Evolutionary conservation across 2,329 filamentous ascomycete species (phyloP).

Genomic region (Aschersonia sp.): DNA sequence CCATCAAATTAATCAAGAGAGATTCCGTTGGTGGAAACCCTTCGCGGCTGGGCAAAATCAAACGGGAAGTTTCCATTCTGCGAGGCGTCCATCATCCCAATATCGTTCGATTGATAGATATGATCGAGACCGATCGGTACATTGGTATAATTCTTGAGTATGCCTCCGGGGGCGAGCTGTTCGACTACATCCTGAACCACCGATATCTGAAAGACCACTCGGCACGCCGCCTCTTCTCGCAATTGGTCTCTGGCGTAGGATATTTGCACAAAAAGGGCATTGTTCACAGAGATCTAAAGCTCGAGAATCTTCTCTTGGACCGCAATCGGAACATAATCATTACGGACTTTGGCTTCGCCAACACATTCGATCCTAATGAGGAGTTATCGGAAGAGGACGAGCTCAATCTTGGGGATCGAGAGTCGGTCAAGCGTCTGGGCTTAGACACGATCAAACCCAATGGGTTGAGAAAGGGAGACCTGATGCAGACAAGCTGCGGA

Average conservation of each 20-base stretch:
- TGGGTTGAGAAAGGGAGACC: slow-evolving; percentile 70
- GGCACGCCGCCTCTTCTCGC: slow-evolving; percentile 81
- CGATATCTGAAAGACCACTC: slow-evolving; percentile 90
- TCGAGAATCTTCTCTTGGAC: slow-evolving; percentile 90
- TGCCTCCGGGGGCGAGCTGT: slow-evolving; percentile 90
- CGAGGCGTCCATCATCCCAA: slow-evolving; percentile 83
- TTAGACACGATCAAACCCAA: slow-evolving; percentile 65
- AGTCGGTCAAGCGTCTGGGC: slow-evolving; percentile 76
- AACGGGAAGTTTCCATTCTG: slow-evolving; percentile 89
- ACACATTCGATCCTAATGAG: slow-evolving; percentile 83
- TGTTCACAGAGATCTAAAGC: slow-evolving; percentile 89
- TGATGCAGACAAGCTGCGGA: slow-evolving; percentile 98
- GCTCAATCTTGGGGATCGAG: slow-evolving; percentile 69
- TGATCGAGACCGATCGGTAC: slow-evolving; percentile 93
- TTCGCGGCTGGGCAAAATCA: slow-evolving; percentile 84
- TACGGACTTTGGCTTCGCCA: slow-evolving; percentile 97
- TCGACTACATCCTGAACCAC: slow-evolving; percentile 96
- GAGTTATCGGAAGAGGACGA: slow-evolving; percentile 86
- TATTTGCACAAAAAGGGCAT: slow-evolving; percentile 98
- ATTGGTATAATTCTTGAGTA: slow-evolving; percentile 99
- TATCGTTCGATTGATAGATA: slow-evolving; percentile 92
- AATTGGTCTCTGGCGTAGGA: slow-evolving; percentile 89
- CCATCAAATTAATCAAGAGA: slow-evolving; percentile 92
- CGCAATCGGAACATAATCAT: slow-evolving; percentile 99
- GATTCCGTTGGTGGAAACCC: slow-evolving; percentile 83